A percentile compares a stretch with the other conserved stretches of the same genome.
phyloP scores from a whole-genome alignment of 2,329 filamentous ascomycete species.

The Fusarium austroafricanum region DNA sequence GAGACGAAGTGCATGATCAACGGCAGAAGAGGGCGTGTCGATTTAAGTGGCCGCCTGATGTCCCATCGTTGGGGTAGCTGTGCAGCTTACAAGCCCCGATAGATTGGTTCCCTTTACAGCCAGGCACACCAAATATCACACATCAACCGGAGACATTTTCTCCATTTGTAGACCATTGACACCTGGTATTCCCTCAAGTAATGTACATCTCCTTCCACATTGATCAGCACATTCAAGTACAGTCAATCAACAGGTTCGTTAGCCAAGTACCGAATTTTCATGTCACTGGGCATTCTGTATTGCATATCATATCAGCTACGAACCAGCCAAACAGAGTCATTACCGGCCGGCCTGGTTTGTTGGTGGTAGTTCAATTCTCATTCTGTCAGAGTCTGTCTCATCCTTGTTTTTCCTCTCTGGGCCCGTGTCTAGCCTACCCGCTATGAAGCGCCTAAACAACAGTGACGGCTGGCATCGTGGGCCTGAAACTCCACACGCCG shows the following conservation, averaged over 20 bases:
- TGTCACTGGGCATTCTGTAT: neutral
- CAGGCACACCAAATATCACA: constrained; percentile 6
- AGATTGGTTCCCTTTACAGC: neutral
- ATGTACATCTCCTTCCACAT: constrained; percentile 30
- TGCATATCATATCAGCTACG: neutral
- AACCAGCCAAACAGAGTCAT: constrained; percentile 7
- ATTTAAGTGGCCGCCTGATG: constrained; percentile 25
- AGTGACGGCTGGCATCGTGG: constrained; percentile 15
- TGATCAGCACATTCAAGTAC: constrained; percentile 8
- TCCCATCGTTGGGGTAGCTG: constrained; percentile 6
- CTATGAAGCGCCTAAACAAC: constrained; percentile 28
- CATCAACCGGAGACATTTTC: constrained; percentile 18
- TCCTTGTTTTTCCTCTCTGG: constrained; percentile 27
- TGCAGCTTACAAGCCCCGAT: neutral
- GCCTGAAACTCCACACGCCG: constrained; percentile 23
- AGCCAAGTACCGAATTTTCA: constrained; percentile 1
- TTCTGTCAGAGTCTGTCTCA: constrained; percentile 27
- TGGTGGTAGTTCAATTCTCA: constrained; percentile 5
- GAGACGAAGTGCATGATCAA: constrained; percentile 36
- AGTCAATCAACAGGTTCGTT: neutral
- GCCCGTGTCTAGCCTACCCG: constrained; percentile 45
- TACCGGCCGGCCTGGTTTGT: neutral
- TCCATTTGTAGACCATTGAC: neutral
- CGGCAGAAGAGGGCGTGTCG: constrained; percentile 28
- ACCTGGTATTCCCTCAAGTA: neutral